A percentile compares a stretch with the other conserved stretches of the same genome.
Evolutionary conservation across 129 eudicot species (phyloP).

Genomic region (Oenanthe sinensis): DNA sequence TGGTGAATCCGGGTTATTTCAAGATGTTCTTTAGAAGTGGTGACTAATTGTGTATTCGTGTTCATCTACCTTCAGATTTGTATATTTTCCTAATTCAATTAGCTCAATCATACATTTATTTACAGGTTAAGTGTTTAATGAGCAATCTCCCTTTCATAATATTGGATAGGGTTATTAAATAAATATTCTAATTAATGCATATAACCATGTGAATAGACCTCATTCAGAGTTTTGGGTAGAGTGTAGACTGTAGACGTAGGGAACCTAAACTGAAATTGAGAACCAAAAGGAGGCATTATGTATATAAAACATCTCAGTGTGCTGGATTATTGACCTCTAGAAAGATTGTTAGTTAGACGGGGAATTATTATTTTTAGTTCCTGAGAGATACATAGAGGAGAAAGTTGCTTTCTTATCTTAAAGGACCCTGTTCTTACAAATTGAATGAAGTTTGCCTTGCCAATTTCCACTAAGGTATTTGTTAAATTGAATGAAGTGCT

Average conservation of each 20-base stretch:
- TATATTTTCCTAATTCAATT: neutral
- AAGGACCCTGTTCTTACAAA: no score
- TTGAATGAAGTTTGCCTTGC: no score
- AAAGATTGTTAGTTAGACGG: no score
- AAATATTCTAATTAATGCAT: neutral
- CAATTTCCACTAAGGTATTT: no score
- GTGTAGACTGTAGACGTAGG: no score
- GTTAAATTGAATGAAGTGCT: no score
- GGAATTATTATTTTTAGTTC: no score
- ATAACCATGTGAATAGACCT: neutral
- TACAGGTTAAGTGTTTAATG: neutral
- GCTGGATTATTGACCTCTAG: neutral
- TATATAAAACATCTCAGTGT: neutral
- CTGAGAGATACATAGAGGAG: no score
- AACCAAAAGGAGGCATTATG: neutral
- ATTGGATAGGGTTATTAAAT: neutral
- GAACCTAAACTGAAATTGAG: neutral
- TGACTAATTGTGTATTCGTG: neutral
- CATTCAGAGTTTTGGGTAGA: neutral
- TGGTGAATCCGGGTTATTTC: neutral
- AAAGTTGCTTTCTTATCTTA: no score
- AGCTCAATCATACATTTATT: neutral
- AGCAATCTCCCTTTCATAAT: neutral
- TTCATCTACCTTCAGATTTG: neutral
- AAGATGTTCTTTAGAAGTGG: neutral